Percentiles rank a stretch among this genome's conserved stretches.
Conservation (phyloP, 1,284 basidiomycete genomes). For the Clitocybe nebularis region DNA sequence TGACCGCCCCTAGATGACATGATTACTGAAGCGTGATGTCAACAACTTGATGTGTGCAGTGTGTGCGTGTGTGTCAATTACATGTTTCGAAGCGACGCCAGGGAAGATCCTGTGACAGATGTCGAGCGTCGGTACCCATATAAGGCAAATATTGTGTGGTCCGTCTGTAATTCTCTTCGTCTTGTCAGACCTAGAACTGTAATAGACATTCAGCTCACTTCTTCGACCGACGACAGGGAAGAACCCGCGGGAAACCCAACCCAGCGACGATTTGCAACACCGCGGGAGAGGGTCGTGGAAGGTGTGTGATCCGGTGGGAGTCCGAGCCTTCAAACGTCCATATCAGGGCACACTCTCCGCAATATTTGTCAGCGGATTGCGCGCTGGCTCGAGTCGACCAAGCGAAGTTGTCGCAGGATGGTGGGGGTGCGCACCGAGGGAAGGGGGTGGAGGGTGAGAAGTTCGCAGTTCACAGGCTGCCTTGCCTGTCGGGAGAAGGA, state of each 20-base stretch:
- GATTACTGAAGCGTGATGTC: too few species aligned
- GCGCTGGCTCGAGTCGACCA: neutral
- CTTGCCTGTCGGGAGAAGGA: neutral
- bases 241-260: neutral
- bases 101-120: too few species aligned
- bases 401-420: neutral
- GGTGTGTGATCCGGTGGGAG: constrained; percentile 2
- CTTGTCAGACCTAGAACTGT: too few species aligned
- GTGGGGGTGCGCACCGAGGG: neutral
- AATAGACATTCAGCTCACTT: too few species aligned
- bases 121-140: too few species aligned
- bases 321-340: neutral
- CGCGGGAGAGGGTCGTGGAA: neutral
- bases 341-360: neutral
- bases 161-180: too few species aligned
- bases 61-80: too few species aligned
- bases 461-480: neutral
- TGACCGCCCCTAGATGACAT: too few species aligned
- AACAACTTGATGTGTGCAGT: too few species aligned
- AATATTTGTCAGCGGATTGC: neutral
- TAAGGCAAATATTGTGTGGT: too few species aligned
- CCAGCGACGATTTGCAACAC: neutral
- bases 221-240: neutral
- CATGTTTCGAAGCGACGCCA: too few species aligned
- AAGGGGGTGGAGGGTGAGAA: neutral